Base-by-base conservation (phyloP, 768 basidiomycete genomes). In the Pisolithus albus region DNA sequence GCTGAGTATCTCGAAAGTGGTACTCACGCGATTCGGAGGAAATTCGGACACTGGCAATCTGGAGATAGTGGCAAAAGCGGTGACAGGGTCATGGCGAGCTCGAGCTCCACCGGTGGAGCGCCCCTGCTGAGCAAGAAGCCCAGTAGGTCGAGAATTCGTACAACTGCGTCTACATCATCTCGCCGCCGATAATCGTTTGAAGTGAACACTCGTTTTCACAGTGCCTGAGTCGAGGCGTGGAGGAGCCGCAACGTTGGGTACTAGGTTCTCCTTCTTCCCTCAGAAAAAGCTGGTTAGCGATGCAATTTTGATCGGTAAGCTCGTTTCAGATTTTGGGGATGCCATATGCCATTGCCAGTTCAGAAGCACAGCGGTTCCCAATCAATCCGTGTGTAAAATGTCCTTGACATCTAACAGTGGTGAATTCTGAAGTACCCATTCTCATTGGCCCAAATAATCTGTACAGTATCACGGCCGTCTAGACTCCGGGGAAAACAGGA, bases 1-100 rank as follows among this genome's bases (percentile, higher is more conserved):
- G 81, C 79, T 45, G 92, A 97, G 64, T 97, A 95, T 68, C 72
- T 80, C 46, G 93, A 97, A 70, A 78, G 77, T 54, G 93, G 93
- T 34, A 86, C 82, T 57, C 79, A 73, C 53, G 85, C 86, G 51
- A 81, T 81, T 52, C 78, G 89, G 56, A 75, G 84, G 52, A 90
- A 87, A 62, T 90, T 93, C 68, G 72, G 67, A 23, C 79, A 81
- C 53, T 82, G 82, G 83, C 79, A 77, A 52, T 59, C 60, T 2
- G 56, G 40, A 13, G 61, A 64, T 23, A 55, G n/a, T 13, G 18
- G 50, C 4, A 63, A 53, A 13, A 51, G 47, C 8, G 50, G 38
- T 15, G 66, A 68, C 10, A 70, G 60, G 54, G 57, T 32, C 51
- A 65, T 52, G 51, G 54, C 2, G n/a, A 23, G 24, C 21, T 26